Evolutionary conservation across 805 yeast species (phyloP), one percentile per base, ranked within the genome.

Genomic region (Barnettozyma salicaria): DNA sequence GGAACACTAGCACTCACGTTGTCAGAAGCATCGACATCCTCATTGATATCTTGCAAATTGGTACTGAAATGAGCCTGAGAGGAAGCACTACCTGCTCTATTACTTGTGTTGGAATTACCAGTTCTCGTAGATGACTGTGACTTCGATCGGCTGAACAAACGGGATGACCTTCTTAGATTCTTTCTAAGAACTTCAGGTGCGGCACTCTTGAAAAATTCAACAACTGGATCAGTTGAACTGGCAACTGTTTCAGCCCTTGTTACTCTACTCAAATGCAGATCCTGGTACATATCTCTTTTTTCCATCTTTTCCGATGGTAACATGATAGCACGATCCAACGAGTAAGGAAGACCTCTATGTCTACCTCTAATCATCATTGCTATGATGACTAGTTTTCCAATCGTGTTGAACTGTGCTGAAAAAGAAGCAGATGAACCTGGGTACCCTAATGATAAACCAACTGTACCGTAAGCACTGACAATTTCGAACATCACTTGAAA

Each of bases 401-500:
- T 51, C 0, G 71, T 69, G 16, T 74, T 72, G 56, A 90, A 86
- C 53, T 80, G 74, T 0, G 76, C 87, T 13, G 81, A 71, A 32
- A 92, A 74, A 1, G 97, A 85, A 7, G 87, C 67, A 43, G 72
- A 65, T 3, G 73, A 64, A 31, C 63, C 64, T 0, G 94, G 84
- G 47, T 78, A 88, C 0, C 98, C 98, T 37, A 88, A 59, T 5
- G 96, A 84, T 43, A 92, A 61, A 0, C 98, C 98, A 33, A 90
- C 97, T 0, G 96, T 89, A 58, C 97, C 97, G 60, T 92, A 94
- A 0, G 97, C 97, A 47, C 95, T 81, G 6, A 87, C 84, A 42
- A 88, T 78, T 54, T 92, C 98, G 61, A 90, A 92, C 51, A 92
- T 61, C 3, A 85, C 66, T 5, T 74, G 65, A 58, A 90, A 90